Evolutionary conservation across 108 stramenopile species (phyloP).

Genomic region (Cyclostephanos tholiformis): DNA sequence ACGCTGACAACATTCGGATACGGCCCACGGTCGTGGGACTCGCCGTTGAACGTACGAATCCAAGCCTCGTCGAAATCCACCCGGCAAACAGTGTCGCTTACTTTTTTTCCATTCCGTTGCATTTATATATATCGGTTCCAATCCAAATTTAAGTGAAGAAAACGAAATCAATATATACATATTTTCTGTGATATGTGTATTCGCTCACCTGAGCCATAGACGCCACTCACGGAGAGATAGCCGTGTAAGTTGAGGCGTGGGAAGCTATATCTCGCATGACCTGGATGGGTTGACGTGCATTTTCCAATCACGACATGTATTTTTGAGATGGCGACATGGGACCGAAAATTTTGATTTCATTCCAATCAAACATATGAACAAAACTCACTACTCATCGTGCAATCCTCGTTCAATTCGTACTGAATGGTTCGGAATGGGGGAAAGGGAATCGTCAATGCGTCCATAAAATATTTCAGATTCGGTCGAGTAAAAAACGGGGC

Average conservation of each 20-base stretch:
- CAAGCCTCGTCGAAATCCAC: slow-evolving; percentile 82
- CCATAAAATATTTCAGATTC: no score
- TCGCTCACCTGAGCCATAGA: slow-evolving; percentile 57
- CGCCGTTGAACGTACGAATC: slow-evolving; percentile 40
- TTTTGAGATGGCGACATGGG: not conserved
- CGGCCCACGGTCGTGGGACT: slow-evolving; percentile 29
- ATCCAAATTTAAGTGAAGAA: not conserved
- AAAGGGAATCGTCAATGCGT: no score
- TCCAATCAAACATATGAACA: no score
- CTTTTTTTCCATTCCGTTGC: slow-evolving; percentile 8
- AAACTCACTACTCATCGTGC: slow-evolving; percentile 54
- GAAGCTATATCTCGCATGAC: slow-evolving; percentile 65
- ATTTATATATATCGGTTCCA: not conserved
- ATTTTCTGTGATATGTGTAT: not conserved
- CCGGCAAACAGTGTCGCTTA: slow-evolving; percentile 54
- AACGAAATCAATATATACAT: not conserved
- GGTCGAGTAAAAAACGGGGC: no score
- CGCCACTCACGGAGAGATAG: slow-evolving; percentile 71
- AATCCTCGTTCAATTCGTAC: slow-evolving; percentile 58
- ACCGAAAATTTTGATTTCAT: not conserved
- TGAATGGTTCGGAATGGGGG: slow-evolving; percentile 16
- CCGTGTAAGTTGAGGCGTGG: slow-evolving; percentile 49
- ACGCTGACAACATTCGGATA: slow-evolving; percentile 53
- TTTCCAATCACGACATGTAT: not conserved
- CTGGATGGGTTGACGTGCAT: not conserved